Percentiles rank a stretch among this genome's conserved stretches.
phyloP scores from a whole-genome alignment of 2,329 filamentous ascomycete genomes.

The Neonectria neomacrospora region DNA sequence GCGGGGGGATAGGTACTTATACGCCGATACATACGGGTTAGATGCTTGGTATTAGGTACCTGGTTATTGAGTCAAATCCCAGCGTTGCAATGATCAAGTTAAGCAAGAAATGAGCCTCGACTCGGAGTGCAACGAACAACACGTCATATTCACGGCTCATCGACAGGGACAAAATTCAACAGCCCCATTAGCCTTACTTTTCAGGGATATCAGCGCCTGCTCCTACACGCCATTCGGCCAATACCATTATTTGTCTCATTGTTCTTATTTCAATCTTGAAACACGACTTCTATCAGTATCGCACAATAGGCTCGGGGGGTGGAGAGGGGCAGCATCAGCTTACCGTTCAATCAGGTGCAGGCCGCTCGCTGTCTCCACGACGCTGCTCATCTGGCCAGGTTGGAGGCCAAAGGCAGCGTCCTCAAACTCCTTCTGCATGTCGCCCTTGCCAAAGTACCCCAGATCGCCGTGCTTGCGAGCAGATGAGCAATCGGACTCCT shows the following conservation, averaged over 20 bases:
- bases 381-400: slow-evolving; percentile 84
- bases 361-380: slow-evolving; percentile 93
- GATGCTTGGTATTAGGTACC: slow-evolving; percentile 1
- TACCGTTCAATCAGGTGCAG: slow-evolving; percentile 97
- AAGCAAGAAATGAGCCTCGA: slow-evolving; percentile 6
- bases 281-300: slow-evolving; percentile 13
- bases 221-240: slow-evolving; percentile 7
- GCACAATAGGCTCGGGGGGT: not conserved
- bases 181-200: slow-evolving; percentile 12
- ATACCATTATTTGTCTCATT: slow-evolving; percentile 9
- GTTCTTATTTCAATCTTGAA: slow-evolving; percentile 31
- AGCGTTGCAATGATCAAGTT: not conserved
- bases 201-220: slow-evolving; percentile 26
- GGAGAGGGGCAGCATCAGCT: slow-evolving; percentile 23
- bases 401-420: slow-evolving; percentile 92
- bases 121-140: slow-evolving; percentile 1
- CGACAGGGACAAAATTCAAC: slow-evolving; percentile 20
- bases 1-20: not conserved
- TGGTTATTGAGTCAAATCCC: not conserved
- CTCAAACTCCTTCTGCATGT: slow-evolving; percentile 99
- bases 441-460: slow-evolving; percentile 91
- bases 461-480: slow-evolving; percentile 93
- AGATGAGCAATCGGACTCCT: slow-evolving; percentile 95
- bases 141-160: slow-evolving; percentile 16
- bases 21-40: not conserved